Conservation (phyloP, 768 basidiomycete species). For the Floccularia luteovirens region DNA sequence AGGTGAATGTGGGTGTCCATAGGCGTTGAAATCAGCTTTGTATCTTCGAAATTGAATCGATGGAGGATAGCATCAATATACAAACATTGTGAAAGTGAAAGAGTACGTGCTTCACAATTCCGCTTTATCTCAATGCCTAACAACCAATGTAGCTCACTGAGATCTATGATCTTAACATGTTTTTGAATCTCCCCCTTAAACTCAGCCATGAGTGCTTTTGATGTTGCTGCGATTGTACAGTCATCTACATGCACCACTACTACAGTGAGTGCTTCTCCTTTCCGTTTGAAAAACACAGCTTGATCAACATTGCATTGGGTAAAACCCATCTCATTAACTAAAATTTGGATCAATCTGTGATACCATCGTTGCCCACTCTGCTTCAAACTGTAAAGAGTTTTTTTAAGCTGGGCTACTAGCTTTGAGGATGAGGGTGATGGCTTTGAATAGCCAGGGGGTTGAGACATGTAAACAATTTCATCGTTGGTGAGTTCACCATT, state of each 20-base stretch:
- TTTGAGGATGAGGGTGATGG: no score
- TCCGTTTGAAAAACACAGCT: neutral
- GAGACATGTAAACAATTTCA: neutral
- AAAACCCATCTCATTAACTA: neutral
- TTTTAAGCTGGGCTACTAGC: neutral
- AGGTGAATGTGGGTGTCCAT: neutral
- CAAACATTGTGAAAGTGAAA: neutral
- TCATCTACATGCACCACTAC: slow-evolving; percentile 4
- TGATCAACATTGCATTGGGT: neutral
- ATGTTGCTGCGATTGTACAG: slow-evolving; percentile 3
- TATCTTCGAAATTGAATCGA: neutral
- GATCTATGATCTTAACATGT: neutral
- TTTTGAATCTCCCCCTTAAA: neutral
- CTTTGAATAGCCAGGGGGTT: neutral
- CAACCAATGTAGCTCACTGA: neutral
- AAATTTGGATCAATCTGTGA: neutral
- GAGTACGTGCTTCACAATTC: neutral
- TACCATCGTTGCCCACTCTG: neutral
- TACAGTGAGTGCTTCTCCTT: neutral
- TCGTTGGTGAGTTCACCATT: neutral
- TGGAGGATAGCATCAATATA: neutral
- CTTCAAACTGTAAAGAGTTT: slow-evolving; percentile 1
- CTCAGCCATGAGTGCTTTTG: neutral
- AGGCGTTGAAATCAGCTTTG: neutral
- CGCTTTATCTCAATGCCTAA: neutral